phyloP scores from a whole-genome alignment of 2,329 filamentous ascomycete genomes.

The Paraphoma sp. region DNA sequence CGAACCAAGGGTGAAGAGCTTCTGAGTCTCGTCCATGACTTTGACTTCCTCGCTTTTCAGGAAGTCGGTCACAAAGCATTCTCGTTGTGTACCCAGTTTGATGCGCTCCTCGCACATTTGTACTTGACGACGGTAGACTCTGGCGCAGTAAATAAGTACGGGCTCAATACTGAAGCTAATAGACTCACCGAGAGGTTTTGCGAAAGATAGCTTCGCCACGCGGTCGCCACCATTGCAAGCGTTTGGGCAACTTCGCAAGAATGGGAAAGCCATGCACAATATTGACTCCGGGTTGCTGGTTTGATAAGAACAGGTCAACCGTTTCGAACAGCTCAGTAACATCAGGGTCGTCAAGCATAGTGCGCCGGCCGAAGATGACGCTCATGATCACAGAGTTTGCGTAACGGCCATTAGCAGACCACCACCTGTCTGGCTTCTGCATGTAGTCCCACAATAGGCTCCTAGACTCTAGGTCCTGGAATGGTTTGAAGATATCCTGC shows the following conservation, averaged over 20 bases:
- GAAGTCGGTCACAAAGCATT: conserved; percentile 55
- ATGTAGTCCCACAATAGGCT: conserved; percentile 36
- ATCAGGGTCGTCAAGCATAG: conserved; percentile 18
- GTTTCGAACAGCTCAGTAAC: conserved; percentile 22
- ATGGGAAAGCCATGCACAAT: conserved; percentile 42
- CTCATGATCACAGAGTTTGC: conserved; percentile 43
- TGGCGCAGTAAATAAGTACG: neutral
- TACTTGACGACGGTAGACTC: neutral
- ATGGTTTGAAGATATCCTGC: conserved; percentile 31
- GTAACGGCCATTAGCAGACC: conserved; percentile 32
- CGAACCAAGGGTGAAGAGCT: conserved; percentile 41
- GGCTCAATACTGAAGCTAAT: conserved; percentile 21
- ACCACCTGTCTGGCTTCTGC: conserved; percentile 31
- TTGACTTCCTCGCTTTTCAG: conserved; percentile 41
- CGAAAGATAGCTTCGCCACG: conserved; percentile 27
- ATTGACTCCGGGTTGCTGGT: conserved; percentile 37
- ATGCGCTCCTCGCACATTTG: neutral
- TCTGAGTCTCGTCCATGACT: conserved; percentile 38
- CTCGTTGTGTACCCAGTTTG: conserved; percentile 24
- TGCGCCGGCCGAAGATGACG: conserved; percentile 37
- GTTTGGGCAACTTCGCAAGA: conserved; percentile 37
- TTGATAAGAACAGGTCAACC: conserved; percentile 24
- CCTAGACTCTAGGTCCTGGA: conserved; percentile 40
- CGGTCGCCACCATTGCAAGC: conserved; percentile 39
- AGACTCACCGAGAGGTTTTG: conserved; percentile 15